Percentiles rank a stretch among this genome's conserved stretches.
Evolutionary conservation across 257 asterid species (phyloP).

Genomic region (Nemophila menziesii): DNA sequence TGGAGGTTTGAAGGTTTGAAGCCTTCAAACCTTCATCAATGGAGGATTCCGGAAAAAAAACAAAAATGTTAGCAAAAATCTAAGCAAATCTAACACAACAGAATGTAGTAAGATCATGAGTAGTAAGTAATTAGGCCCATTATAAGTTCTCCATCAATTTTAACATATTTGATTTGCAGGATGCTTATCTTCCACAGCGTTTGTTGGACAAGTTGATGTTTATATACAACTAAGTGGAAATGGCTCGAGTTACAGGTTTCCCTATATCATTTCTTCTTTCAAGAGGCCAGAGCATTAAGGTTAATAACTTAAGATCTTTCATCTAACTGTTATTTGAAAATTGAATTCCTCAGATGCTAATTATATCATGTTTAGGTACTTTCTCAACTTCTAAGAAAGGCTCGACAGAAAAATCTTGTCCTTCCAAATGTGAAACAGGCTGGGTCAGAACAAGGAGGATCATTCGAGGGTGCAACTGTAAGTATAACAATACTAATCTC

Average conservation of each 20-base stretch:
- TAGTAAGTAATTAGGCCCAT: too few species aligned
- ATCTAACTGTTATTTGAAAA: not conserved
- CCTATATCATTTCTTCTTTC: constrained; percentile 93
- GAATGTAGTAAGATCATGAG: too few species aligned
- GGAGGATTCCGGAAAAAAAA: too few species aligned
- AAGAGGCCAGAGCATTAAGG: constrained; percentile 99
- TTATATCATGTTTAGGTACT: constrained; percentile 49
- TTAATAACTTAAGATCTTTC: constrained; percentile 16
- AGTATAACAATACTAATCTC: constrained; percentile 26
- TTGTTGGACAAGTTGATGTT: constrained; percentile 93
- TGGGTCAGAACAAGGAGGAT: constrained; percentile 77
- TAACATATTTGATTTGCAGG: constrained; percentile 39
- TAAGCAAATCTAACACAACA: too few species aligned
- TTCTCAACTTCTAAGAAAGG: constrained; percentile 94
- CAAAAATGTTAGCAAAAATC: too few species aligned
- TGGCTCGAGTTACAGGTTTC: constrained; percentile 99
- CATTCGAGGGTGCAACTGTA: constrained; percentile 97
- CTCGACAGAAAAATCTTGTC: constrained; percentile 70
- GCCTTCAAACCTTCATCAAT: too few species aligned
- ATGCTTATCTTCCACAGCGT: constrained; percentile 99
- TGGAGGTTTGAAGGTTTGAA: too few species aligned
- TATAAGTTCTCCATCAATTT: too few species aligned
- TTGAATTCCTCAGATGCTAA: too few species aligned
- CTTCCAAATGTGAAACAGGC: constrained; percentile 91
- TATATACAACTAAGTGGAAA: constrained; percentile 90